phyloP scores from a whole-genome alignment of 2,329 filamentous ascomycete genomes.

The Penicillium sp. region DNA sequence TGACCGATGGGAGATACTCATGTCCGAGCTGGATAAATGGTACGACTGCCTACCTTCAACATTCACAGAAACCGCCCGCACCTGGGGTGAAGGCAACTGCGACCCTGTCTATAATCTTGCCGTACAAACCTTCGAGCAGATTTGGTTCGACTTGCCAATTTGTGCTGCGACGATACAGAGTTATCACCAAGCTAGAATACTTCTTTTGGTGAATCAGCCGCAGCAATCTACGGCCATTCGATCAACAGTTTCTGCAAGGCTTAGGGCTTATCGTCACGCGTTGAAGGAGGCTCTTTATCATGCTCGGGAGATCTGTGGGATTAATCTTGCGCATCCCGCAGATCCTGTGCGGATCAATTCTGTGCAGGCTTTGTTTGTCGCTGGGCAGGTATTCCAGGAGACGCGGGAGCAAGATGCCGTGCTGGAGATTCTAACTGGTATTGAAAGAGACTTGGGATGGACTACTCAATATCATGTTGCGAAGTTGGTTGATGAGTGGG shows the following conservation, averaged over 20 bases:
- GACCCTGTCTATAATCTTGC: not conserved
- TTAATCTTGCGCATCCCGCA: conserved; percentile 55
- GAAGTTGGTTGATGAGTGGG: conserved; percentile 17
- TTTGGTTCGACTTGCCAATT: conserved; percentile 47
- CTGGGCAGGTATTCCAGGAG: conserved; percentile 50
- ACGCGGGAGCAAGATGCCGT: conserved; percentile 13
- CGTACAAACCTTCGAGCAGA: conserved; percentile 11
- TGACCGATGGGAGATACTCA: conserved; percentile 52
- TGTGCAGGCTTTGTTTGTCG: conserved; percentile 22
- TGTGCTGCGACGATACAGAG: conserved; percentile 63
- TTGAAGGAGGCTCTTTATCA: conserved; percentile 52
- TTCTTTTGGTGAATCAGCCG: conserved; percentile 60
- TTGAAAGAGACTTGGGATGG: conserved; percentile 16
- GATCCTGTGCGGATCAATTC: conserved; percentile 49
- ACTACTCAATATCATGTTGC: conserved; percentile 16
- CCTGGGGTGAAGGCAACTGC: conserved; percentile 28
- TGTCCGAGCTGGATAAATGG: conserved; percentile 57
- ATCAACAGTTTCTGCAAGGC: conserved; percentile 49
- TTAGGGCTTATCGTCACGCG: conserved; percentile 55
- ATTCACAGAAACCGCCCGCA: conserved; percentile 53
- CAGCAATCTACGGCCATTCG: conserved; percentile 54
- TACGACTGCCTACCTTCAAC: conserved; percentile 54
- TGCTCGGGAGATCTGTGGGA: conserved; percentile 58
- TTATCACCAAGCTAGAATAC: conserved; percentile 62
- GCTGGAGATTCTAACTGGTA: conserved; percentile 14